These are phyloP conservation scores for Flagelloscypha sp. DNA, from an alignment of 768 basidiomycete species.

Conservation along the genomic window DNA sequence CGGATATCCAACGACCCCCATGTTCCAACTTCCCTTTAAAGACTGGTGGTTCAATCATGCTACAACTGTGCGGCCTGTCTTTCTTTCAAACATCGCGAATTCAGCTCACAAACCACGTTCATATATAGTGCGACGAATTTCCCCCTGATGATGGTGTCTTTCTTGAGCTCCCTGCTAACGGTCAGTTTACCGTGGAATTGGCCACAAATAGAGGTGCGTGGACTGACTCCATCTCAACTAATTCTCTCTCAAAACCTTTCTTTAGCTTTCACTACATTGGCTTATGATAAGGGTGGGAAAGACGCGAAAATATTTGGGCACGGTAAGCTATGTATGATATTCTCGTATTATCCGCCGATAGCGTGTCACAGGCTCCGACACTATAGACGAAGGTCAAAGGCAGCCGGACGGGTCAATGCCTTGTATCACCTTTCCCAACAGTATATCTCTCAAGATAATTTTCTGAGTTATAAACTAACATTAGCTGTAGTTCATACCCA, in stretches of 20 bases:
- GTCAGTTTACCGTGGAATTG: slow-evolving; percentile 33
- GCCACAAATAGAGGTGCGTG: slow-evolving; percentile 33
- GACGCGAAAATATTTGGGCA: too few relatives aligned
- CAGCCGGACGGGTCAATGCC: too few relatives aligned
- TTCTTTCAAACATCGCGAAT: neutral
- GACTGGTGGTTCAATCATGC: slow-evolving; percentile 39
- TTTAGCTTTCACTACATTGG: slow-evolving; percentile 34
- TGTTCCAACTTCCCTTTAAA: slow-evolving; percentile 20
- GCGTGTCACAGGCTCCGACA: neutral
- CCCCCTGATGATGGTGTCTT: slow-evolving; percentile 35
- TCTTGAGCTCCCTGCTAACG: slow-evolving; percentile 34
- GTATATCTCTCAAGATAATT: slow-evolving; percentile 15
- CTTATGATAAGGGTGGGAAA: too few relatives aligned
- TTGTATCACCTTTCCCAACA: slow-evolving; percentile 30
- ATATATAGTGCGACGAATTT: slow-evolving; percentile 33
- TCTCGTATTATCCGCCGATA: too few relatives aligned
- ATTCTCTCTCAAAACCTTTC: too few relatives aligned
- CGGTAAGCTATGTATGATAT: slow-evolving; percentile 6
- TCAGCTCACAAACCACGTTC: neutral
- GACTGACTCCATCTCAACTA: too few relatives aligned
- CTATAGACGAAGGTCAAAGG: too few relatives aligned
- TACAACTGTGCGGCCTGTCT: slow-evolving; percentile 19
- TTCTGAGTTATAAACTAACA: slow-evolving; percentile 1
- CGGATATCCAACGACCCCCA: neutral
- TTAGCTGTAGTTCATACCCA: slow-evolving; percentile 31